phyloP scores from a whole-genome alignment of 192 early-diverging fungal genomes.

The Backusella tarrabulga region DNA sequence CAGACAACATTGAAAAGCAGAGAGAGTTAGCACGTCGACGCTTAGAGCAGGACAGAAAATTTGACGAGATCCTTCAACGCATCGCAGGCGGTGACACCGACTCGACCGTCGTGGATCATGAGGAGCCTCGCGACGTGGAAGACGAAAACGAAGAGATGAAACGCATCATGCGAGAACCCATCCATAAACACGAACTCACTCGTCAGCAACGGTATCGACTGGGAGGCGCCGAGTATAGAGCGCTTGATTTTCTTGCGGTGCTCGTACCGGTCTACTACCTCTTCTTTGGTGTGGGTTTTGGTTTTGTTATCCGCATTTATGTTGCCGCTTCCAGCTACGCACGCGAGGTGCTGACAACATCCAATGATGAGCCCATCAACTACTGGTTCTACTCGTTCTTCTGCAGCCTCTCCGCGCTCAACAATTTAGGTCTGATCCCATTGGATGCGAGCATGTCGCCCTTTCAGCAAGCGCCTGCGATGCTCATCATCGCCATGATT shows the following conservation, averaged over 20 bases:
- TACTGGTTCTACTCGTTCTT: constrained; percentile 35
- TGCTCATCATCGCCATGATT: constrained; percentile 20
- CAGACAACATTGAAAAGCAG: constrained; percentile 32
- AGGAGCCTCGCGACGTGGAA: background rate
- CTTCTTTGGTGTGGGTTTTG: constrained; percentile 7
- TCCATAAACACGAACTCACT: constrained; percentile 31
- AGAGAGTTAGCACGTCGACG: constrained; percentile 21
- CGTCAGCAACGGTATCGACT: constrained; percentile 27
- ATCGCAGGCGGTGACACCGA: background rate
- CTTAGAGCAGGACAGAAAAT: constrained; percentile 19
- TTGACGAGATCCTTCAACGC: constrained; percentile 7
- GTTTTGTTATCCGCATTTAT: constrained; percentile 25
- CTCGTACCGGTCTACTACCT: constrained; percentile 31
- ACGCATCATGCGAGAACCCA: constrained; percentile 27
- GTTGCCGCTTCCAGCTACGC: constrained; percentile 25
- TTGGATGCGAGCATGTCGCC: constrained; percentile 30
- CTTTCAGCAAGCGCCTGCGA: constrained; percentile 24
- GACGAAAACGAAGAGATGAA: constrained; percentile 12
- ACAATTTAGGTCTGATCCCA: constrained; percentile 22
- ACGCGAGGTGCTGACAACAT: constrained; percentile 16
- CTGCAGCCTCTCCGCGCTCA: constrained; percentile 19
- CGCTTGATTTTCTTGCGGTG: constrained; percentile 18
- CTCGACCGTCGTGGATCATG: background rate
- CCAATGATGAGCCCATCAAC: constrained; percentile 21
- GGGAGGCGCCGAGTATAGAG: constrained; percentile 36